Evolutionary conservation across 2,329 filamentous ascomycete genomes (phyloP).

Genomic region (Clarireedia homoeocarpa): DNA sequence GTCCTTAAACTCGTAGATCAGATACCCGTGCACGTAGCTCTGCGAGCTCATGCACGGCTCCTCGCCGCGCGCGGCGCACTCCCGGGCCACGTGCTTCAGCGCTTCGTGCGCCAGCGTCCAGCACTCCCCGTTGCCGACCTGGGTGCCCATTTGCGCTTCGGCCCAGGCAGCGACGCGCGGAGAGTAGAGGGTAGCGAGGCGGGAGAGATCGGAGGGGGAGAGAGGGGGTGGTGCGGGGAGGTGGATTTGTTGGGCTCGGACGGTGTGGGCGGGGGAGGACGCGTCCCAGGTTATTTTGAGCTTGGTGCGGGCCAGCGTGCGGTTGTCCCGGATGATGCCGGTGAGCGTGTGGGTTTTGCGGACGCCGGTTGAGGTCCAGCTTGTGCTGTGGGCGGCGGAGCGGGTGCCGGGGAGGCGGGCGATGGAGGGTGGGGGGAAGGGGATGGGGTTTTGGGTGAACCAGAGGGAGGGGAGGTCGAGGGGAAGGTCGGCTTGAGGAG

Average conservation of each 20-base stretch:
- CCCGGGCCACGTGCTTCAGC: slow-evolving; percentile 22
- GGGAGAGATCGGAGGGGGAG: slow-evolving; percentile 16
- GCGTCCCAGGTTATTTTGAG: slow-evolving; percentile 31
- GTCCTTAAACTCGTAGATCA: slow-evolving; percentile 25
- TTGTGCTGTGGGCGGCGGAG: slow-evolving; percentile 12
- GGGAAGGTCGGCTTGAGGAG: slow-evolving; percentile 13
- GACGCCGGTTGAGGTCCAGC: slow-evolving; percentile 22
- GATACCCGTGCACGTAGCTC: slow-evolving; percentile 27
- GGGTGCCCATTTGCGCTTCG: slow-evolving; percentile 23
- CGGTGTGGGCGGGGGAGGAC: slow-evolving; percentile 26
- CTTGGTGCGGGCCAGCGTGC: slow-evolving; percentile 28
- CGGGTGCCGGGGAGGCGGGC: slow-evolving; percentile 11
- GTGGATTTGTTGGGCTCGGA: slow-evolving; percentile 30
- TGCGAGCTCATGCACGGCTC: slow-evolving; percentile 29
- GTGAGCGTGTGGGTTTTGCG: slow-evolving; percentile 27
- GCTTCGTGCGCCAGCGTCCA: slow-evolving; percentile 32
- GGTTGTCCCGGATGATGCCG: slow-evolving; percentile 27
- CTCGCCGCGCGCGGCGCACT: slow-evolving; percentile 20
- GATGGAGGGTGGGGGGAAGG: slow-evolving; percentile 23
- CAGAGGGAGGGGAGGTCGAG: slow-evolving; percentile 28
- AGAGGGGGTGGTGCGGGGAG: slow-evolving; percentile 24
- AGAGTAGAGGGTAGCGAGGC: slow-evolving; percentile 22
- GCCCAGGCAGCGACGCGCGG: slow-evolving; percentile 28
- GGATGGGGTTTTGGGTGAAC: slow-evolving; percentile 24
- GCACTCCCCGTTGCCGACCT: slow-evolving; percentile 33